Conservation (phyloP, 768 basidiomycete species). For the Megacollybia marginata region DNA sequence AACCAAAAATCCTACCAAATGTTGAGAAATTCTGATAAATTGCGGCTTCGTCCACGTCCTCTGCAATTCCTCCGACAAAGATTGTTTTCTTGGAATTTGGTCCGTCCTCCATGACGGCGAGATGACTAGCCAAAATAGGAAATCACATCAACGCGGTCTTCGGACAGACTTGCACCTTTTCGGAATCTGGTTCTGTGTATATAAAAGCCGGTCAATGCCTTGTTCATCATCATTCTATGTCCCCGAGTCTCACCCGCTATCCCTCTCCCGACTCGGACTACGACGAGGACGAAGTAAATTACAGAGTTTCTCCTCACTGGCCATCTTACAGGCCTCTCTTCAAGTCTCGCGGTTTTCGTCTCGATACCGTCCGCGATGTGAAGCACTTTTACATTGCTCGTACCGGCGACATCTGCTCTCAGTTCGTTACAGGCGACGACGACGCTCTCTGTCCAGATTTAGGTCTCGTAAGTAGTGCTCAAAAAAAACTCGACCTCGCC, state of each 20-base stretch:
- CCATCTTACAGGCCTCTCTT: constrained; percentile 41
- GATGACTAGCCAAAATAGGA: background rate
- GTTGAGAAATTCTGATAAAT: constrained; percentile 78
- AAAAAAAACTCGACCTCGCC: background rate
- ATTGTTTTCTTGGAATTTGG: constrained; percentile 80
- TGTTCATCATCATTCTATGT: constrained; percentile 29
- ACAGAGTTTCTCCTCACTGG: constrained; percentile 58
- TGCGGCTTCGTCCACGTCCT: constrained; percentile 73
- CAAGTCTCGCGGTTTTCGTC: constrained; percentile 44
- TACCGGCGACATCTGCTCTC: background rate
- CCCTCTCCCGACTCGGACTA: background rate
- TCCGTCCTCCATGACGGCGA: constrained; percentile 64
- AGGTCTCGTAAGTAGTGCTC: constrained; percentile 47
- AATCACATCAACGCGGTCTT: too few relatives aligned
- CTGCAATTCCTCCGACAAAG: constrained; percentile 76
- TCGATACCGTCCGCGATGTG: constrained; percentile 66
- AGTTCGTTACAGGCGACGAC: constrained; percentile 29
- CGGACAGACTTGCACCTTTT: too few relatives aligned
- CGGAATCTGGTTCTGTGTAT: too few relatives aligned
- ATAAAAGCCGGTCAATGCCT: constrained; percentile 3
- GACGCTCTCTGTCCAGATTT: constrained; percentile 63
- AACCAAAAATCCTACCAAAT: constrained; percentile 63
- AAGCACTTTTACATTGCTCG: constrained; percentile 43
- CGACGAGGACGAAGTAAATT: constrained; percentile 54
- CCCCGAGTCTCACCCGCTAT: constrained; percentile 41